Evolutionary conservation across 495 filamentous ascomycete genomes (phyloP), one percentile per base, ranked within the genome.

Genomic region (Neurospora sp.): DNA sequence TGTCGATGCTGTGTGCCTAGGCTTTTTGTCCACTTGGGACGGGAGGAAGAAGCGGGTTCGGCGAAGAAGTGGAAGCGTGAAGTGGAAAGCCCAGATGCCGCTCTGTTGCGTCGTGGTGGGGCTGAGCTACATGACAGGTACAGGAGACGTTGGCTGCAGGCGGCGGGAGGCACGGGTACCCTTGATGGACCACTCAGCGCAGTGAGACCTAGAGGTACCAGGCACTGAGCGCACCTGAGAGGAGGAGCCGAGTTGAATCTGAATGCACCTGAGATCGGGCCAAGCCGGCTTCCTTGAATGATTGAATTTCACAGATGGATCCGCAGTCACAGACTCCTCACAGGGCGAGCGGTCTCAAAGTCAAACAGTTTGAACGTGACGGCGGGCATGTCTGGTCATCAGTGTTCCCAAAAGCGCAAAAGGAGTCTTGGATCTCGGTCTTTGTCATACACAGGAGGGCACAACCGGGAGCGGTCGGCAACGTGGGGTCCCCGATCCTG

Each of bases 61-160:
- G 54, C 54, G 54, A 62, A 62, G 23, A 35, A 66, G 27, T 66
- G 27, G 27, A 35, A 62, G 7, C 8, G 54, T 62, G 54, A 66
- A 37, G n/a, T n/a, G n/a, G n/a, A n/a, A n/a, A n/a, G n/a, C n/a
- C n/a, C n/a, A 66, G 54, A 66, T 66, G 54, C 27, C 54, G 54
- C 54, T 66, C 27, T 35, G 54, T 35, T 62, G 54, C 48, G 48
- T 62, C 54, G 54, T 76, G 70, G 77, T 79, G 78, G 78, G 77
- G 78, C 75, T 35, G 16, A 73, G 71, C 48, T 78, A 79, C 77
- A 39, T 78, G 72, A 40, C 46, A 39, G 71, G 75, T 76, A 79
- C 78, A 27, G 69, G 20, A 44, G 48, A 72, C 70, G 73, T 74
- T 78, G 73, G 75, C 70, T 74, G 73, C 18, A 31, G 70, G 69